Evolutionary conservation across 2,329 filamentous ascomycete genomes (phyloP).

Genomic region (Stagonosporopsis chrysanthemi): DNA sequence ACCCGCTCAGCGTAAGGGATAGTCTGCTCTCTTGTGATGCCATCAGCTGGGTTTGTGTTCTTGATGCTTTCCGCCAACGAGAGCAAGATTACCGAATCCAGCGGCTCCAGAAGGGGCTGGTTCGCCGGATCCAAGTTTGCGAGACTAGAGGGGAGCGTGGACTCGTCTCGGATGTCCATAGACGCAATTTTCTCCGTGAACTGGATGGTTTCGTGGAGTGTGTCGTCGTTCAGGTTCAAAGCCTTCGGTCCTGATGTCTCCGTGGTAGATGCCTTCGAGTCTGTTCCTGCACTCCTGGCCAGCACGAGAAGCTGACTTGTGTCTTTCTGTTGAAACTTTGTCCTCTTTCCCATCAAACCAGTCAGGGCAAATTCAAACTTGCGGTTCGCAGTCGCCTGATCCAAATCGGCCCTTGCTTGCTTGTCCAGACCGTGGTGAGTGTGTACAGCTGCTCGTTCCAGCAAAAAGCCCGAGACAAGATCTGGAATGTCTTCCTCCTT

Average conservation of each 20-base stretch:
- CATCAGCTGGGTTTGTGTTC: constrained; percentile 84
- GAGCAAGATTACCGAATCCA: constrained; percentile 90
- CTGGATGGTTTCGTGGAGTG: constrained; percentile 83
- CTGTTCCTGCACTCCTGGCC: constrained; percentile 70
- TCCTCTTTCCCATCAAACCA: constrained; percentile 85
- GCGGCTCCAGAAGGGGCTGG: constrained; percentile 80
- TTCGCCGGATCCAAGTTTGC: constrained; percentile 74
- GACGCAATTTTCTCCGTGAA: constrained; percentile 68
- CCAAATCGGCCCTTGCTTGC: constrained; percentile 75
- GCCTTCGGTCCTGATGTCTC: constrained; percentile 65
- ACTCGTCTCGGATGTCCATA: constrained; percentile 54
- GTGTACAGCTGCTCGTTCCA: constrained; percentile 84
- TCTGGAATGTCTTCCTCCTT: constrained; percentile 33
- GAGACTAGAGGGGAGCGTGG: constrained; percentile 67
- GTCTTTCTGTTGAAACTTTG: constrained; percentile 79
- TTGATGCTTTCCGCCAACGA: constrained; percentile 82
- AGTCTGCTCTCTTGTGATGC: constrained; percentile 91
- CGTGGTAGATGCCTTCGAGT: constrained; percentile 22
- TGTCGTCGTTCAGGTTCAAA: constrained; percentile 88
- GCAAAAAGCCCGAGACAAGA: constrained; percentile 68
- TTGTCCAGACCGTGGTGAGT: constrained; percentile 83
- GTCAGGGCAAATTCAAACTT: constrained; percentile 83
- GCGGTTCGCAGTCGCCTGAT: constrained; percentile 70
- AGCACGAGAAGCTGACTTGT: constrained; percentile 90
- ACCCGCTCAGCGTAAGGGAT: constrained; percentile 90